phyloP scores from a whole-genome alignment of 2,329 filamentous ascomycete species.

The Ceratocystis cacaofunesta region DNA sequence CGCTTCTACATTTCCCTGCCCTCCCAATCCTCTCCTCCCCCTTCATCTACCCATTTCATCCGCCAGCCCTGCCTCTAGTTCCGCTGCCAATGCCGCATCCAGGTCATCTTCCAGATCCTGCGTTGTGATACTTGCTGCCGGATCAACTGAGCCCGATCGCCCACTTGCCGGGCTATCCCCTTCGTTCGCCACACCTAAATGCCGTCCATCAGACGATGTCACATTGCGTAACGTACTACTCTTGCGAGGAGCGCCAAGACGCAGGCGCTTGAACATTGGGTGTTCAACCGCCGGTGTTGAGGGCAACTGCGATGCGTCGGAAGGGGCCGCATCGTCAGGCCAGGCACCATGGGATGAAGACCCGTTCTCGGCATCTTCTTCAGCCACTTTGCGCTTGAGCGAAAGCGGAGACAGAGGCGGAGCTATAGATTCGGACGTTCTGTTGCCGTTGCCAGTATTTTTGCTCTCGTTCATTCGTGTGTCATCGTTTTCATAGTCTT shows the following conservation, averaged over 20 bases:
- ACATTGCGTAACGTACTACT: slow-evolving; percentile 28
- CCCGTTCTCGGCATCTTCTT: slow-evolving; percentile 17
- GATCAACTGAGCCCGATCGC: slow-evolving; percentile 29
- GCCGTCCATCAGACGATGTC: slow-evolving; percentile 28
- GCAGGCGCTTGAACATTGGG: slow-evolving; percentile 15
- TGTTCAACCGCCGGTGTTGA: slow-evolving; percentile 5
- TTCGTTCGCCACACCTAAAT: slow-evolving; percentile 27
- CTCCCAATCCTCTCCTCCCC: not conserved
- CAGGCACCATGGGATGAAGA: slow-evolving; percentile 7
- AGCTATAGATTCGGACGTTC: not conserved
- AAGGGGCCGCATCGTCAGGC: slow-evolving; percentile 18
- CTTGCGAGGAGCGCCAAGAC: slow-evolving; percentile 22
- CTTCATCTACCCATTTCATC: slow-evolving; percentile 4
- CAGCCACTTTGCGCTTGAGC: slow-evolving; percentile 19
- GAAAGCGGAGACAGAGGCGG: not conserved
- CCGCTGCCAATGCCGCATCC: slow-evolving; percentile 48
- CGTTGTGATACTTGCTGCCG: slow-evolving; percentile 20
- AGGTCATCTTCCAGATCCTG: slow-evolving; percentile 35
- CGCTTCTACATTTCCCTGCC: not conserved
- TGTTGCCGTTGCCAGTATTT: slow-evolving; percentile 9
- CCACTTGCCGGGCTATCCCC: slow-evolving; percentile 29
- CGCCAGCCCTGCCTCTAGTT: slow-evolving; percentile 31
- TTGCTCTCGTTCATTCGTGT: not conserved
- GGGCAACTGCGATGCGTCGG: slow-evolving; percentile 26
- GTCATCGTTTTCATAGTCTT: slow-evolving; percentile 19